phyloP scores from a whole-genome alignment of 108 stramenopile species.

The Nitzschia palea region DNA sequence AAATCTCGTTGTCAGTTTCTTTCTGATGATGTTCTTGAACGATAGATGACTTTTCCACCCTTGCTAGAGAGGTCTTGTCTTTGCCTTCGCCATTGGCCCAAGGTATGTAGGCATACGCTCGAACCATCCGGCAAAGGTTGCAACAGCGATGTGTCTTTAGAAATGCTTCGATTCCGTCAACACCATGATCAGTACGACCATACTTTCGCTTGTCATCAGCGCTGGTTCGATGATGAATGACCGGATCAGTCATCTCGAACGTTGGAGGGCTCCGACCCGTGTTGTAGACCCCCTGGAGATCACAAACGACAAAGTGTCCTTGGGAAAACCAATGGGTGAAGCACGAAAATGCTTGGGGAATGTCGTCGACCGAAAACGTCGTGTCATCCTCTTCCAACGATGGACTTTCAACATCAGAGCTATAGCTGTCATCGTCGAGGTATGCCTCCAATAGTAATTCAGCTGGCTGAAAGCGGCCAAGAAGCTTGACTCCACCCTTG shows the following conservation, averaged over 20 bases:
- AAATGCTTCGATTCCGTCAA: constrained; percentile 44
- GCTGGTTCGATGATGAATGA: constrained; percentile 47
- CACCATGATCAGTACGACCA: constrained; percentile 55
- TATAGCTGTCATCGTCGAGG: too few species aligned
- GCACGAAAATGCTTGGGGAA: constrained; percentile 39
- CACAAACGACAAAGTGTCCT: constrained; percentile 44
- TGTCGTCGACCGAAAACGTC: background rate
- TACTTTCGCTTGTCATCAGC: constrained; percentile 20
- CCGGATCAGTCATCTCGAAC: constrained; percentile 65
- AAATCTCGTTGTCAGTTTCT: too few species aligned
- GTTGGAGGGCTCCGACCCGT: constrained; percentile 45
- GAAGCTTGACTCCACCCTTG: too few species aligned
- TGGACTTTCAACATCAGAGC: too few species aligned
- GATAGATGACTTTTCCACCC: too few species aligned
- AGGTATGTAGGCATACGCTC: background rate
- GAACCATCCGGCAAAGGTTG: constrained; percentile 37
- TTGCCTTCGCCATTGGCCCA: too few species aligned
- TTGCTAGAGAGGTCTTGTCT: too few species aligned
- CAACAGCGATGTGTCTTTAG: constrained; percentile 54
- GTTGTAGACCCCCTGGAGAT: constrained; percentile 60
- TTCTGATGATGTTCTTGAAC: too few species aligned
- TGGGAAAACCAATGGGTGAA: constrained; percentile 49
- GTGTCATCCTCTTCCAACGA: background rate
- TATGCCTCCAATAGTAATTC: too few species aligned
- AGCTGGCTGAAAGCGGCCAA: too few species aligned